Percentiles rank a stretch among this genome's conserved stretches.
Conservation (phyloP, 83 land plant genomes). For the Thuja plicata region DNA sequence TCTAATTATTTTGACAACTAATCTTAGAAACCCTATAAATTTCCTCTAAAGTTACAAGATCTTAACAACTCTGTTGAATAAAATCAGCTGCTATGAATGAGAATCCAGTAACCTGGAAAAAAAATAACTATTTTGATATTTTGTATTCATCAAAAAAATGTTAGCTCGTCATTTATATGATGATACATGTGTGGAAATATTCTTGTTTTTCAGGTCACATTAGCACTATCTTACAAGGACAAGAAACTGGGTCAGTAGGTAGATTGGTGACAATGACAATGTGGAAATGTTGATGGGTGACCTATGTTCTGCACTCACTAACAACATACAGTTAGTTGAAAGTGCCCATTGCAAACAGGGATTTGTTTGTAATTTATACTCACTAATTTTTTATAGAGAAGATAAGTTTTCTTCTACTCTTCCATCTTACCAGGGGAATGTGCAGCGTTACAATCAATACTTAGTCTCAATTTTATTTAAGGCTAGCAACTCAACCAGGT, state of each 20-base stretch:
- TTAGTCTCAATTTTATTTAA: conserved; percentile 1
- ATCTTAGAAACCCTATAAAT: too few relatives aligned
- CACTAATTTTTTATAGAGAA: conserved; percentile 8
- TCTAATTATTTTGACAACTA: too few relatives aligned
- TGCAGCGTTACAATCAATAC: background rate
- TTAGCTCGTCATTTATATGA: background rate
- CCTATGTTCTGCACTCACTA: too few relatives aligned
- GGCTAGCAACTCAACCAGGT: background rate
- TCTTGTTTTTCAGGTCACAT: background rate
- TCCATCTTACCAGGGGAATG: background rate
- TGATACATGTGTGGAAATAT: conserved; percentile 1
- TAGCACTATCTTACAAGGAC: background rate
- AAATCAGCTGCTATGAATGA: too few relatives aligned
- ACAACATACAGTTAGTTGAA: too few relatives aligned
- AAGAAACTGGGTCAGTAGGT: conserved; percentile 5
- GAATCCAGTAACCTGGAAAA: too few relatives aligned
- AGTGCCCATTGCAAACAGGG: too few relatives aligned
- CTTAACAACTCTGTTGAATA: too few relatives aligned
- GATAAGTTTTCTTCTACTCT: conserved; percentile 12
- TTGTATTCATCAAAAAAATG: too few relatives aligned
- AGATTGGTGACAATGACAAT: background rate
- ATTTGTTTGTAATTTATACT: too few relatives aligned
- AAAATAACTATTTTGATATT: too few relatives aligned
- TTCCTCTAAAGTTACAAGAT: too few relatives aligned
- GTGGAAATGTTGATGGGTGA: conserved; percentile 6